Evolutionary conservation across 257 asterid species (phyloP).

Genomic region (Plantago major): DNA sequence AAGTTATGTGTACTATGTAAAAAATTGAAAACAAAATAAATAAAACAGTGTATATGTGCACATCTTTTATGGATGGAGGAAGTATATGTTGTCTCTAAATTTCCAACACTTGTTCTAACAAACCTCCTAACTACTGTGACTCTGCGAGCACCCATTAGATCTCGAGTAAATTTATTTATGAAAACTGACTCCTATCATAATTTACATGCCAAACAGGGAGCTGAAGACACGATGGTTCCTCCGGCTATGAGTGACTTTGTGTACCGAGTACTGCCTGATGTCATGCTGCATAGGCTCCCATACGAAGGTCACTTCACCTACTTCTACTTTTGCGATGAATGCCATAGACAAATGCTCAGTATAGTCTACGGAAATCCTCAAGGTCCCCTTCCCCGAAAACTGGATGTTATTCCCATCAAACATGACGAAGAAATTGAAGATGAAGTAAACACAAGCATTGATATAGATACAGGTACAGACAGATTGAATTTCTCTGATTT

Average conservation of each 20-base stretch:
- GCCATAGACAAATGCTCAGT: constrained; percentile 71
- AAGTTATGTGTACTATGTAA: no score
- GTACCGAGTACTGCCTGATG: constrained; percentile 80
- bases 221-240: constrained; percentile 77
- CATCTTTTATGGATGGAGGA: no score
- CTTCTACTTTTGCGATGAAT: constrained; percentile 74
- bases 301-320: constrained; percentile 88
- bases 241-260: constrained; percentile 76
- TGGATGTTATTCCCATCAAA: constrained; percentile 23
- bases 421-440: constrained; percentile 26
- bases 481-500: background rate
- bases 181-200: background rate
- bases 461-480: constrained; percentile 8
- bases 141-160: background rate
- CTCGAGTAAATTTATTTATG: background rate
- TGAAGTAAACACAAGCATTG: constrained; percentile 22
- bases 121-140: no score
- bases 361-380: constrained; percentile 66
- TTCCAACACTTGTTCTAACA: no score
- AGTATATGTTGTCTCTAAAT: no score
- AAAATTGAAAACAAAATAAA: no score
- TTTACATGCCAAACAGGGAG: constrained; percentile 44
- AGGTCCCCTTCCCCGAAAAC: constrained; percentile 52
- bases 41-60: no score
- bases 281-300: constrained; percentile 74